These are phyloP conservation scores for Collariella sp. DNA, from an alignment of 495 filamentous ascomycete genomes.

Conservation along the genomic window DNA sequence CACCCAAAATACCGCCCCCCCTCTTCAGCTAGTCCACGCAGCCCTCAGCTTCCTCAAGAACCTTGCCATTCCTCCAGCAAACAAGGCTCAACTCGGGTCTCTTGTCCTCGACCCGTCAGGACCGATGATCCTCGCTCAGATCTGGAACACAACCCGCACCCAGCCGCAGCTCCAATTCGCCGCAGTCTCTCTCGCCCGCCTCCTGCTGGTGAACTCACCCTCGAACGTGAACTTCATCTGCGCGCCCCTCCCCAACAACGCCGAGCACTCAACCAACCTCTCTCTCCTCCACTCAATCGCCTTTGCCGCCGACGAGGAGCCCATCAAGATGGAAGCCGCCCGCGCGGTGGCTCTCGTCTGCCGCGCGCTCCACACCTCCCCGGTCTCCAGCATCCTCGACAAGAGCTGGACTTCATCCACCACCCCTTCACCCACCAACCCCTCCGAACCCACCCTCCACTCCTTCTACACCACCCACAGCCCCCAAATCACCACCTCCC, in stretches of 20 bases:
- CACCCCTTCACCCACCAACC: background rate
- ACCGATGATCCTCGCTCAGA: slow-evolving; percentile 44
- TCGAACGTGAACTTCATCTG: slow-evolving; percentile 48
- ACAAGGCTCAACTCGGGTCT: slow-evolving; percentile 52
- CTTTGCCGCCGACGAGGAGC: slow-evolving; percentile 49
- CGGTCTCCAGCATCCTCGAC: background rate
- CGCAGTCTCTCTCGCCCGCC: slow-evolving; percentile 56
- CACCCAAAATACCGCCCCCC: slow-evolving; percentile 12
- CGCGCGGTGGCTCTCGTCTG: slow-evolving; percentile 57
- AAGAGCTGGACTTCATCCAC: background rate
- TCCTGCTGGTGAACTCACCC: slow-evolving; percentile 51
- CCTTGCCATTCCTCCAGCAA: slow-evolving; percentile 57
- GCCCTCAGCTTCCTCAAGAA: slow-evolving; percentile 72
- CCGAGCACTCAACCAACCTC: slow-evolving; percentile 39
- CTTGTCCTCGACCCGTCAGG: slow-evolving; percentile 9
- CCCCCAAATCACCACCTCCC: slow-evolving; percentile 40
- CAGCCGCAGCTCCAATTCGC: slow-evolving; percentile 64
- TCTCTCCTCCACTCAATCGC: slow-evolving; percentile 53
- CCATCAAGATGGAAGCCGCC: slow-evolving; percentile 66
- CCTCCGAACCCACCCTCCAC: background rate
- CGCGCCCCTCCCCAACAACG: slow-evolving; percentile 20
- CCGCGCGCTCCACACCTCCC: slow-evolving; percentile 40
- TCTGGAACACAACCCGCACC: slow-evolving; percentile 49
- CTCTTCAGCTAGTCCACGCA: slow-evolving; percentile 52
- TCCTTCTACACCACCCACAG: slow-evolving; percentile 45